These are phyloP conservation scores for Periconia sp. DNA, from an alignment of 2,329 filamentous ascomycete genomes.

Conservation along the genomic window DNA sequence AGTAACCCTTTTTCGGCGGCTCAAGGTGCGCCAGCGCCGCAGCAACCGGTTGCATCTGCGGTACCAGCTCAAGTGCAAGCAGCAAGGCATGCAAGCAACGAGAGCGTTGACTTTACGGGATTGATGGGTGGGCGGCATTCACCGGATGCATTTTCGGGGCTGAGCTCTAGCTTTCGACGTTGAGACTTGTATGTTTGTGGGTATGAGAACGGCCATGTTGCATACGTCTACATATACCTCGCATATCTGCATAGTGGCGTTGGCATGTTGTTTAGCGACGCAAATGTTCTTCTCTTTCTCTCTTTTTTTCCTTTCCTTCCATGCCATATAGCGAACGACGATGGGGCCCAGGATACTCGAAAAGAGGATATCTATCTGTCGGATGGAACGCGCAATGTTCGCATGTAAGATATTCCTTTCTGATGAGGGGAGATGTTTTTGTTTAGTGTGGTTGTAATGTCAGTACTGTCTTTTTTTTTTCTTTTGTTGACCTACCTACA, in stretches of 20 bases:
- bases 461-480: not conserved
- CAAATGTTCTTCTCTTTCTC: not conserved
- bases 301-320: not conserved
- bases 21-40: conserved; percentile 19
- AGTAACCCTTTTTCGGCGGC: conserved; percentile 59
- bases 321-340: not conserved
- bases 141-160: conserved; percentile 76
- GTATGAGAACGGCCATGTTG: not conserved
- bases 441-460: not conserved
- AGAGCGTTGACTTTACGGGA: conserved; percentile 67
- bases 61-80: conserved; percentile 20
- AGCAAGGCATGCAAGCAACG: conserved; percentile 61
- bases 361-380: not conserved
- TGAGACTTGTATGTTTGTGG: conserved; percentile 9
- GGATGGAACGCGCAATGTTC: not conserved
- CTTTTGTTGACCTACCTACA: not conserved
- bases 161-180: conserved; percentile 59
- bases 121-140: conserved; percentile 71
- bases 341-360: not conserved
- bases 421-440: not conserved
- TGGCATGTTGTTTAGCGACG: conserved; percentile 3
- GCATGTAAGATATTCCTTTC: conserved; percentile 1
- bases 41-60: conserved; percentile 16
- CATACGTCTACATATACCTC: conserved; percentile 5
- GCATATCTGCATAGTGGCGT: conserved; percentile 6